A percentile compares a stretch with the other conserved stretches of the same genome.
Conservation (phyloP, 2,329 filamentous ascomycete species). For the Ophiostoma australiae region DNA sequence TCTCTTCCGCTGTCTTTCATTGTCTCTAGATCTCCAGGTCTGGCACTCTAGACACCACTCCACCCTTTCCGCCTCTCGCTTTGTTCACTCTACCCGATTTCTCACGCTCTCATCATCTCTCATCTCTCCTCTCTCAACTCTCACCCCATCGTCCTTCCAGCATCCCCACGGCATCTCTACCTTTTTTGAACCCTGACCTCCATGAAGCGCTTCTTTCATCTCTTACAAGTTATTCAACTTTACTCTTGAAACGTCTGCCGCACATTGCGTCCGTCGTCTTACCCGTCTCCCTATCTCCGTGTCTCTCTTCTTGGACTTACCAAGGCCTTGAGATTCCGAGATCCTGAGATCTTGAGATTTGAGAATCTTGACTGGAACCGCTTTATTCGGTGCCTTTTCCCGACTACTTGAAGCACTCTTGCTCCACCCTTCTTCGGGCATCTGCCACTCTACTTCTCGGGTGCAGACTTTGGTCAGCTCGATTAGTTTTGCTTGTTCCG, state of each 20-base stretch:
- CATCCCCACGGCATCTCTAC: not conserved
- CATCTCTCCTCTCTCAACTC: not conserved
- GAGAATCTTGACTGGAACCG: not conserved
- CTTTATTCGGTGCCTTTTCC: not conserved
- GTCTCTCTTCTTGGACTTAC: not conserved
- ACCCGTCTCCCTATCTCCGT: not conserved
- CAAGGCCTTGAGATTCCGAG: constrained; percentile 30
- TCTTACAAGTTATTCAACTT: not conserved
- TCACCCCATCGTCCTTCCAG: not conserved
- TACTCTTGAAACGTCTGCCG: not conserved
- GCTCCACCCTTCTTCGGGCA: not conserved
- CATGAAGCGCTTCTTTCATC: constrained; percentile 17
- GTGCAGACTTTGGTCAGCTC: constrained; percentile 1
- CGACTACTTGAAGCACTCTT: not conserved
- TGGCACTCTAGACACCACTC: not conserved
- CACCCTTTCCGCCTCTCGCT: not conserved
- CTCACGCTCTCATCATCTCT: not conserved
- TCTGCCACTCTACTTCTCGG: constrained; percentile 11
- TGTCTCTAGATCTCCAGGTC: not conserved
- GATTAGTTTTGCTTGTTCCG: constrained; percentile 2
- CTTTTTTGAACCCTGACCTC: not conserved
- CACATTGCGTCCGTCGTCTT: not conserved
- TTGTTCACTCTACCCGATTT: not conserved
- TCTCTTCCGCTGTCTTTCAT: not conserved
- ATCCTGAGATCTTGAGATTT: not conserved